phyloP scores from a whole-genome alignment of 345 rosid genomes.

The Linum usitatissimum region DNA sequence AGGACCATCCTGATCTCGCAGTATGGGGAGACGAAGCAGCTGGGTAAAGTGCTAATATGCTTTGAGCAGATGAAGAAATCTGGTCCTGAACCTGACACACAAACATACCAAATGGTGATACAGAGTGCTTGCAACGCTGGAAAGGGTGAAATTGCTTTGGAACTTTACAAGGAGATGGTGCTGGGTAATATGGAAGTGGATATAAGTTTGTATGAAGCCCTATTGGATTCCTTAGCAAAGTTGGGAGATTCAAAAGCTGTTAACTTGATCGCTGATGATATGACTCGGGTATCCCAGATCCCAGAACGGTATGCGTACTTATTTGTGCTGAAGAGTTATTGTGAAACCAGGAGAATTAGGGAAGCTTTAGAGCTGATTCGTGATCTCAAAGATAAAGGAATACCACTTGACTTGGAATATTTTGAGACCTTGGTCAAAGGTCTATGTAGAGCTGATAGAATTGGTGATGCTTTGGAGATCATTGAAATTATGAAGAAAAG shows the following conservation, averaged over 20 bases:
- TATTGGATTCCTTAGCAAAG: constrained; percentile 37
- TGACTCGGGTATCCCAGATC: constrained; percentile 38
- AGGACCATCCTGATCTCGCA: constrained; percentile 59
- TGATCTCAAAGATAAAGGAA: constrained; percentile 40
- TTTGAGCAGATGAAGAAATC: constrained; percentile 55
- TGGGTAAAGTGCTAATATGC: constrained; percentile 43
- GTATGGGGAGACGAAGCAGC: constrained; percentile 53
- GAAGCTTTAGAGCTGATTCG: constrained; percentile 62
- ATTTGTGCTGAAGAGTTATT: constrained; percentile 51
- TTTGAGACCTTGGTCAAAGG: constrained; percentile 66
- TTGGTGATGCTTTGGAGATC: constrained; percentile 66
- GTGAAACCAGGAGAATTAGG: constrained; percentile 55
- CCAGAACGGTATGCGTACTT: constrained; percentile 43
- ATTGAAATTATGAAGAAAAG: constrained; percentile 56
- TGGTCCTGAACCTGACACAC: constrained; percentile 44
- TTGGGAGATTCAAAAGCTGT: constrained; percentile 41
- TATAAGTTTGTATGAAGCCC: constrained; percentile 39
- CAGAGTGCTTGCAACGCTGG: constrained; percentile 42
- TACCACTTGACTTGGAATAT: constrained; percentile 34
- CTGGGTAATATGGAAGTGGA: constrained; percentile 41
- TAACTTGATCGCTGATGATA: constrained; percentile 46
- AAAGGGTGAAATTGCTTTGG: constrained; percentile 56
- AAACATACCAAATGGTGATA: constrained; percentile 36
- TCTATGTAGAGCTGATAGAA: constrained; percentile 50
- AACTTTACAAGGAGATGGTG: constrained; percentile 63